Conservation (phyloP, 2,329 filamentous ascomycete genomes). For the Fusarium keratoplasticum region DNA sequence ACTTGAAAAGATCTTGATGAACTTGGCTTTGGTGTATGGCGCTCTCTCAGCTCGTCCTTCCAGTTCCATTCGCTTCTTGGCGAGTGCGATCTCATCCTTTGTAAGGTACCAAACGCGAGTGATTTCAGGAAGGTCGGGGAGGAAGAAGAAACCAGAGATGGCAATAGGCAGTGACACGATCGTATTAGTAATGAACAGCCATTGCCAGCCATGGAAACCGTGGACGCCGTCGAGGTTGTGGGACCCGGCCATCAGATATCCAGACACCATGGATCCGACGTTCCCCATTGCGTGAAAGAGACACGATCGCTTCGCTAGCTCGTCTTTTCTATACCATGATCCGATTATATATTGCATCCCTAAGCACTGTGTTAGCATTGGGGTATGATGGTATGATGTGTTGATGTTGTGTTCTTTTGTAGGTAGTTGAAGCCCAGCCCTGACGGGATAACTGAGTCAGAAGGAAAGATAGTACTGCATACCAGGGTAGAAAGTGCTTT, state of each 20-base stretch:
- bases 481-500: slow-evolving; percentile 54
- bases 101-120: slow-evolving; percentile 46
- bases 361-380: too few relatives aligned
- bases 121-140: slow-evolving; percentile 47
- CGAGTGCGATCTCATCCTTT: slow-evolving; percentile 40
- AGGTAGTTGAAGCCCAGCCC: too few relatives aligned
- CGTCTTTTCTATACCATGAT: slow-evolving; percentile 58
- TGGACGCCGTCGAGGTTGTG: slow-evolving; percentile 55
- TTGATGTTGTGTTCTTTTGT: too few relatives aligned
- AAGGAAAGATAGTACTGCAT: slow-evolving; percentile 23
- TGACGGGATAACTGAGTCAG: too few relatives aligned
- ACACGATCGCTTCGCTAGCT: slow-evolving; percentile 56
- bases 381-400: too few relatives aligned
- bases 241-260: slow-evolving; percentile 52
- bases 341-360: background rate
- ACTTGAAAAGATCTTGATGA: slow-evolving; percentile 70
- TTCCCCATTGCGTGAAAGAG: slow-evolving; percentile 53
- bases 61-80: slow-evolving; percentile 49
- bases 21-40: slow-evolving; percentile 58
- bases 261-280: slow-evolving; percentile 45
- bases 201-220: slow-evolving; percentile 61
- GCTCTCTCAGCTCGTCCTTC: slow-evolving; percentile 58
- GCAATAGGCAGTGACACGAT: slow-evolving; percentile 51
- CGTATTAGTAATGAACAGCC: slow-evolving; percentile 52
- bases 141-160: slow-evolving; percentile 47